phyloP scores from a whole-genome alignment of 371 early-diverging fungal species.

The Mucor piriformis region DNA sequence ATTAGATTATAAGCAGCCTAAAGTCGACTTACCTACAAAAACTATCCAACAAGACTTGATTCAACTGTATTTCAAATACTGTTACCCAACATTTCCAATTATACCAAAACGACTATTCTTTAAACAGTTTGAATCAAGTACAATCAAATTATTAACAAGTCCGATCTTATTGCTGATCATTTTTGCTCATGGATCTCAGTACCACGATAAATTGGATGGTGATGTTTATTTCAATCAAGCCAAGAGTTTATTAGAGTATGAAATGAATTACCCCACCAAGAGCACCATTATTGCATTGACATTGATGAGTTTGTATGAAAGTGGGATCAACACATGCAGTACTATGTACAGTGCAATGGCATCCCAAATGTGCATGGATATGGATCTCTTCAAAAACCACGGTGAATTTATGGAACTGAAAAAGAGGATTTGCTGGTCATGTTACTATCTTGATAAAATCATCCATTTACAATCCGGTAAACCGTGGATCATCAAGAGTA shows the following conservation, averaged over 20 bases:
- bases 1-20: not conserved
- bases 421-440: conserved; percentile 37
- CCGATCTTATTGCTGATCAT: conserved; percentile 26
- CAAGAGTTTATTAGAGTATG: conserved; percentile 18
- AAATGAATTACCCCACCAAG: conserved; percentile 19
- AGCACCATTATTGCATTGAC: conserved; percentile 33
- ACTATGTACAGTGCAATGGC: conserved; percentile 36
- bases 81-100: conserved; percentile 33
- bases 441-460: conserved; percentile 35
- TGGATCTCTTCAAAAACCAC: conserved; percentile 26
- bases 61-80: conserved; percentile 28
- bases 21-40: conserved; percentile 16
- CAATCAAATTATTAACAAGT: not conserved
- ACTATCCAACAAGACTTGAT: conserved; percentile 19
- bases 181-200: conserved; percentile 38
- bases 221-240: conserved; percentile 38
- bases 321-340: conserved; percentile 4
- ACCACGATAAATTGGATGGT: conserved; percentile 11
- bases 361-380: conserved; percentile 34
- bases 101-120: conserved; percentile 33
- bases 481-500: conserved; percentile 30
- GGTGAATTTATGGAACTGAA: conserved; percentile 24
- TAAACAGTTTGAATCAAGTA: conserved; percentile 30
- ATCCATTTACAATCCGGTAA: conserved; percentile 26
- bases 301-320: conserved; percentile 30